Base-by-base conservation (phyloP, 2,329 filamentous ascomycete species). In the Pseudocercospora fijiensis region DNA sequence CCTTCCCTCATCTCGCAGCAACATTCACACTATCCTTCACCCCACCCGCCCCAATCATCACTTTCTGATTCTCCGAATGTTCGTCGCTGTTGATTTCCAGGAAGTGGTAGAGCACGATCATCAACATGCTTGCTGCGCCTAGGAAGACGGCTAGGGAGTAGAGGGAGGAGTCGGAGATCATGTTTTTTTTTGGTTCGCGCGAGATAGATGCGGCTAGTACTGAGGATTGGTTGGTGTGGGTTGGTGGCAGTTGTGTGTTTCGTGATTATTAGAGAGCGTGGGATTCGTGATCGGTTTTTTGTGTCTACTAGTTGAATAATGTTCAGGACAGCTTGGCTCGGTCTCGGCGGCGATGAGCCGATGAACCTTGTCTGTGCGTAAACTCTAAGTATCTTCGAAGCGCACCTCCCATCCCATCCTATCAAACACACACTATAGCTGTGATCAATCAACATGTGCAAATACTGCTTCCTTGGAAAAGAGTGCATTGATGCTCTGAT, bases 101-200 rank as follows among this genome's bases (percentile, higher is more conserved):
- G 81, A 96, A 98, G 79, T 98, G 92, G 80, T 99, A 98, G 27
- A 96, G 80, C 28, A 99, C 88, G 70, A 98, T 97, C 66, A 99
- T 85, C 51, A 97, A 83, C 91, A 98, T 94, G 67, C 94, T 88
- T 45, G 88, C 86, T 61, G 88, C 90, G 81, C 95, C 95, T 65
- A 99, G 90, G 78, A 97, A 94, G 77, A 98, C 88, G 78, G 95
- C 93, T 28, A 99, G 86, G 67, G 86, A 86, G 84, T 98, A 97
- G 73, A 99, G 88, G 70, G 95, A 88, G 77, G 85, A 82, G 86
- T 99, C 95, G 77, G 93, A 90, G 77, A 99, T 98, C 95, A 99
- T 99, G 56, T 73, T 90, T 28, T n/a, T n/a, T n/a, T n/a, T n/a
- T n/a, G n/a, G n/a, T n/a, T n/a, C n/a, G n/a, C n/a, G n/a, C n/a